These are phyloP conservation scores for Amphichorda felina DNA, from an alignment of 2,329 filamentous ascomycete genomes.

Conservation along the genomic window DNA sequence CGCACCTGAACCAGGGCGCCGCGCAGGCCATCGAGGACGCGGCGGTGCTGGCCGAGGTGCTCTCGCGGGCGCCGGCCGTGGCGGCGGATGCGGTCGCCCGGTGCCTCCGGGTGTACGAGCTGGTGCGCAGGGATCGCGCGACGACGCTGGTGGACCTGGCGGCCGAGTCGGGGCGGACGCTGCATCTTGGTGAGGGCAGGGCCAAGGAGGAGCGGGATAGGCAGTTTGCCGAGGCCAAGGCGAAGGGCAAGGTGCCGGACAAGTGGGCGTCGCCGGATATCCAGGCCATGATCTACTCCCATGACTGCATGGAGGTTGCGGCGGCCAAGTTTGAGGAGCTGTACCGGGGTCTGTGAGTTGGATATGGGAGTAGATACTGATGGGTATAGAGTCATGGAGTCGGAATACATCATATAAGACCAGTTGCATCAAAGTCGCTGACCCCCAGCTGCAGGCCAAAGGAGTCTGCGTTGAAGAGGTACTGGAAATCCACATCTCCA, in stretches of 20 bases:
- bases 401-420: not conserved
- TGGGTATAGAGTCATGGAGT: not conserved
- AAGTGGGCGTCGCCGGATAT: slow-evolving; percentile 61
- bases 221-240: slow-evolving; percentile 37
- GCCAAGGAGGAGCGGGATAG: slow-evolving; percentile 44
- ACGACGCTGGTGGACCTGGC: slow-evolving; percentile 40
- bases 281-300: slow-evolving; percentile 51
- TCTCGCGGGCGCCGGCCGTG: slow-evolving; percentile 26
- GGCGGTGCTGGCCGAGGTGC: slow-evolving; percentile 42
- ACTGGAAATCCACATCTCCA: no score
- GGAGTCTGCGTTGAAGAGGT: not conserved
- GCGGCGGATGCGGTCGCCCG: slow-evolving; percentile 28
- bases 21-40: slow-evolving; percentile 57
- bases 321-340: slow-evolving; percentile 37
- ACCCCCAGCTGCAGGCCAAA: not conserved
- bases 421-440: not conserved
- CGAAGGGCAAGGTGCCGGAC: slow-evolving; percentile 42
- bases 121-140: slow-evolving; percentile 42
- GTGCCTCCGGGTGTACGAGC: slow-evolving; percentile 41
- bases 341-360: not conserved
- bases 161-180: slow-evolving; percentile 32
- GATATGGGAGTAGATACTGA: no score
- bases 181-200: slow-evolving; percentile 43
- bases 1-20: slow-evolving; percentile 54
- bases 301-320: slow-evolving; percentile 46